These are phyloP conservation scores for Kazachstania martiniae DNA, from an alignment of 805 yeast species.

Conservation along the genomic window DNA sequence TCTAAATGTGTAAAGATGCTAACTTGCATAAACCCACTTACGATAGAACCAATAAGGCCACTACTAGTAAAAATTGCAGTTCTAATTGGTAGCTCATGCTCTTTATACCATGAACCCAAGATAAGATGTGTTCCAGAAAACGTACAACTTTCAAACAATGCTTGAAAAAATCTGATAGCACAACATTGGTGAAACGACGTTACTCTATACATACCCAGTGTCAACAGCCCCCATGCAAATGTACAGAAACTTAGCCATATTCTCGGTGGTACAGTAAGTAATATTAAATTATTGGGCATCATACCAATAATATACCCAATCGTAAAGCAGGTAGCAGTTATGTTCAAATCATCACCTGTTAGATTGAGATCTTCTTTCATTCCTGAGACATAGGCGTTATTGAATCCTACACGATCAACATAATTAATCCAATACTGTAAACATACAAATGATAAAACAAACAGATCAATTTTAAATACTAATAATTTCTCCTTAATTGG, in stretches of 20 bases:
- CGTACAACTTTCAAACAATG: constrained; percentile 48
- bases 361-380: constrained; percentile 47
- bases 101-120: constrained; percentile 44
- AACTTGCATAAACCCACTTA: constrained; percentile 49
- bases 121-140: constrained; percentile 45
- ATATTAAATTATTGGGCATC: constrained; percentile 48
- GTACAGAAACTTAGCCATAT: constrained; percentile 46
- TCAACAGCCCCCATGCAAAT: constrained; percentile 45
- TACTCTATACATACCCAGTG: constrained; percentile 41
- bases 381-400: constrained; percentile 57
- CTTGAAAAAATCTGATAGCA: constrained; percentile 50
- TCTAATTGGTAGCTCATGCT: constrained; percentile 37
- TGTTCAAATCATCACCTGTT: constrained; percentile 39
- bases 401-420: constrained; percentile 45
- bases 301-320: constrained; percentile 53
- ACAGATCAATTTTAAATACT: constrained; percentile 24
- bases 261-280: constrained; percentile 43
- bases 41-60: constrained; percentile 44
- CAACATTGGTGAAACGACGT: constrained; percentile 39
- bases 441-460: constrained; percentile 26
- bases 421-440: constrained; percentile 37
- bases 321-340: constrained; percentile 45
- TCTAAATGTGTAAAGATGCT: constrained; percentile 38
- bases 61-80: constrained; percentile 45
- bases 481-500: constrained; percentile 9